Conservation (phyloP, 1,284 basidiomycete species). For the Anthracocystis setariae region DNA sequence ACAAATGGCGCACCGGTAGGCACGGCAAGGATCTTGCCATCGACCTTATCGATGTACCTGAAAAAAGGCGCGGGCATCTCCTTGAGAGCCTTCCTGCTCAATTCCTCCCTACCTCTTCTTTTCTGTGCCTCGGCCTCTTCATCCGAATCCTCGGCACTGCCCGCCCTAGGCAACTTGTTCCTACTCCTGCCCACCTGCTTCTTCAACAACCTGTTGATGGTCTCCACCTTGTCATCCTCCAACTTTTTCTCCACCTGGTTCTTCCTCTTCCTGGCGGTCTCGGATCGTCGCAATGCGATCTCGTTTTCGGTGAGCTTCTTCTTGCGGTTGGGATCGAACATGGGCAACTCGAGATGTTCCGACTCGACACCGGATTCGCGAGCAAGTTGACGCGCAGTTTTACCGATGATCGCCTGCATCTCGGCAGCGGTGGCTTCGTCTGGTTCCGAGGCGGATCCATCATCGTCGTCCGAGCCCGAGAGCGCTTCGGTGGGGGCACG, state of each 20-base stretch:
- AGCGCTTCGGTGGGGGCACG: slow-evolving; percentile 7
- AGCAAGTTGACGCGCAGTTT: slow-evolving; percentile 64
- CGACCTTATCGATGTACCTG: slow-evolving; percentile 26
- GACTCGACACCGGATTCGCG: slow-evolving; percentile 44
- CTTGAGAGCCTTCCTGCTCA: slow-evolving; percentile 37
- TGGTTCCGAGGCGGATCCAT: slow-evolving; percentile 28
- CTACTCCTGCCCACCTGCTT: slow-evolving; percentile 71
- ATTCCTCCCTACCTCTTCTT: slow-evolving; percentile 21
- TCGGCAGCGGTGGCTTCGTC: slow-evolving; percentile 43
- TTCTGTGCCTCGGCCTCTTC: slow-evolving; percentile 23
- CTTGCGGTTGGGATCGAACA: slow-evolving; percentile 72
- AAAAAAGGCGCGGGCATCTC: slow-evolving; percentile 41
- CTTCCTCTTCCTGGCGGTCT: slow-evolving; percentile 84
- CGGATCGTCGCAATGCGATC: slow-evolving; percentile 81
- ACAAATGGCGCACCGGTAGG: slow-evolving; percentile 23
- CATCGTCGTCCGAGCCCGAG: slow-evolving; percentile 10
- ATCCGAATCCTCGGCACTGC: slow-evolving; percentile 26
- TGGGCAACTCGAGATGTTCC: slow-evolving; percentile 57
- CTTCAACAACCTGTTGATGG: slow-evolving; percentile 88
- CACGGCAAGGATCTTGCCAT: slow-evolving; percentile 28
- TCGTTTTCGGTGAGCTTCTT: slow-evolving; percentile 83
- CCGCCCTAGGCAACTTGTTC: slow-evolving; percentile 45
- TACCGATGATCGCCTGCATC: slow-evolving; percentile 42
- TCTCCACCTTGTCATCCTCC: slow-evolving; percentile 88
- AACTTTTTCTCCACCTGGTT: slow-evolving; percentile 88